phyloP scores from a whole-genome alignment of 768 basidiomycete species.

The Daedalea quercina region DNA sequence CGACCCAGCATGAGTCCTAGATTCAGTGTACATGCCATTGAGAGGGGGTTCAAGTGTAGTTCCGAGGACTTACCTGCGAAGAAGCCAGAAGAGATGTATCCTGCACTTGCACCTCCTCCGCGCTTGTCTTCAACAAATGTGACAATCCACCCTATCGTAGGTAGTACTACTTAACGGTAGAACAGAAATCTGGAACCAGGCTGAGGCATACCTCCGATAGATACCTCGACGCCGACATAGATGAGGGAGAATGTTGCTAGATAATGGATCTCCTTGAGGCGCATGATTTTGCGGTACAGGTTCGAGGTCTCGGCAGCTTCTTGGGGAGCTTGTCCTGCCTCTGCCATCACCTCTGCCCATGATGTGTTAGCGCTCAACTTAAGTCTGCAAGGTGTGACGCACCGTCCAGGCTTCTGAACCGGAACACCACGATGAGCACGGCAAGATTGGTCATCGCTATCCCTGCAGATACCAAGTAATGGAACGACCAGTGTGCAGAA shows the following conservation, averaged over 20 bases:
- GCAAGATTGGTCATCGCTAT: conserved; percentile 15
- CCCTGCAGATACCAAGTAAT: conserved; percentile 33
- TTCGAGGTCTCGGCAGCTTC: conserved; percentile 25
- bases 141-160: conserved; percentile 34
- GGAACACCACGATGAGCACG: conserved; percentile 20
- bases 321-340: conserved; percentile 21
- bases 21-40: neutral
- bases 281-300: conserved; percentile 29
- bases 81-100: conserved; percentile 38
- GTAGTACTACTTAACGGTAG: neutral
- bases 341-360: conserved; percentile 24
- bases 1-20: conserved; percentile 21
- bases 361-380: conserved; percentile 10
- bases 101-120: conserved; percentile 29
- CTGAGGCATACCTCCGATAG: conserved; percentile 32
- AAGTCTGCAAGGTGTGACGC: conserved; percentile 4
- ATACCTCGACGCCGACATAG: conserved; percentile 38
- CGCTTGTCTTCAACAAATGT: conserved; percentile 35
- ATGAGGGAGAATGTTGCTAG: conserved; percentile 33
- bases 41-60: no score
- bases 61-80: conserved; percentile 24
- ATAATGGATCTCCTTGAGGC: conserved; percentile 29
- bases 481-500: conserved; percentile 32
- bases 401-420: conserved; percentile 24
- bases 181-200: neutral